Percentiles rank a stretch among this genome's conserved stretches.
Conservation (phyloP, 2,329 filamentous ascomycete genomes). For the Rhynchosporium secalis region DNA sequence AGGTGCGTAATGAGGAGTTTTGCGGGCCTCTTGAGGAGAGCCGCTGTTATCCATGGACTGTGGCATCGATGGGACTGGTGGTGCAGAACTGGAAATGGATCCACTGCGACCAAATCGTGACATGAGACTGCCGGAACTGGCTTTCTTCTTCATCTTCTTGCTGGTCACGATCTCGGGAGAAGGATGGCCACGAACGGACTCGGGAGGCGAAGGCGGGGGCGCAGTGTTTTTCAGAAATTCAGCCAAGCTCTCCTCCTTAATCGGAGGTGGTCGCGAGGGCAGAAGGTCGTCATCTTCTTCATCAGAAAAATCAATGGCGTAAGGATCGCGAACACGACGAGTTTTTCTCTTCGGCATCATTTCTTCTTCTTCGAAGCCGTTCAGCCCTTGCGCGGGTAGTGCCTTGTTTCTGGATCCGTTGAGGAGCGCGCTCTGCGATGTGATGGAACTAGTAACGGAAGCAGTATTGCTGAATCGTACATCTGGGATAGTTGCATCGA, state of each 20-base stretch:
- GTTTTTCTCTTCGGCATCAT: conserved; percentile 72
- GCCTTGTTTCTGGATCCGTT: conserved; percentile 43
- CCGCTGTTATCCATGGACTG: conserved; percentile 35
- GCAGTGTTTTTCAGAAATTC: conserved; percentile 72
- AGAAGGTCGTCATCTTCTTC: conserved; percentile 40
- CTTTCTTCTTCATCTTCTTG: conserved; percentile 60
- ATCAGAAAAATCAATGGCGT: conserved; percentile 78
- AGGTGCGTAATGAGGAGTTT: conserved; percentile 36
- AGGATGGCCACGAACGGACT: conserved; percentile 41
- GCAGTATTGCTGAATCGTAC: conserved; percentile 52
- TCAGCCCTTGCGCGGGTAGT: conserved; percentile 20
- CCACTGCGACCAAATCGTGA: conserved; percentile 51
- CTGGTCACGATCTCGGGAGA: conserved; percentile 27
- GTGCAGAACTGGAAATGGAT: conserved; percentile 36
- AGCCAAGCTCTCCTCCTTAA: conserved; percentile 64
- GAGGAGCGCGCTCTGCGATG: conserved; percentile 72
- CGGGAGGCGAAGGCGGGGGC: conserved; percentile 56
- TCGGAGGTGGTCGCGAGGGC: conserved; percentile 28
- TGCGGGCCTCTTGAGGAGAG: conserved; percentile 28
- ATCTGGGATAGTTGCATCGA: conserved; percentile 58
- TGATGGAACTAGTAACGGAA: conserved; percentile 48
- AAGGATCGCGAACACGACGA: conserved; percentile 80
- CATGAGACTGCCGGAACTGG: conserved; percentile 62
- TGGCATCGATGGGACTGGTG: conserved; percentile 42
- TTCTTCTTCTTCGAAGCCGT: conserved; percentile 36